Evolutionary conservation across 148 eudicot species (phyloP).

Genomic region (Camellia lanceoleosa): DNA sequence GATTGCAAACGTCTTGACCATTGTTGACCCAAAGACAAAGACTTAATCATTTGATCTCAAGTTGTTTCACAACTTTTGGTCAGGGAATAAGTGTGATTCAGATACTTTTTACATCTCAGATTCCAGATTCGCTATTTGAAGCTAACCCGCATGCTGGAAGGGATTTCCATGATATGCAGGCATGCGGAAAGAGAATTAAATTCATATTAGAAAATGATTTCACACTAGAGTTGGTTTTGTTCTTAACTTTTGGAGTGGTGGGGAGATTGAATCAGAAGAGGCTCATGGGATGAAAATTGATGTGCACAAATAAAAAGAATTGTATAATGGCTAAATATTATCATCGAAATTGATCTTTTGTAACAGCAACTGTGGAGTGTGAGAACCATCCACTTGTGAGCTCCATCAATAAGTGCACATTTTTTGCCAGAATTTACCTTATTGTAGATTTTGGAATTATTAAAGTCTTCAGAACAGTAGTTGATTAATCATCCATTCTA

Average conservation of each 20-base stretch:
- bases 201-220: too few species aligned
- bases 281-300: neutral
- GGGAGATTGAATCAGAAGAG: neutral
- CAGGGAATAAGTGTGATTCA: constrained; percentile 64
- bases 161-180: constrained; percentile 99
- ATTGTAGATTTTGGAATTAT: neutral
- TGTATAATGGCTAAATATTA: neutral
- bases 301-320: neutral
- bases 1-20: constrained; percentile 85
- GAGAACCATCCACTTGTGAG: neutral
- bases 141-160: constrained; percentile 82
- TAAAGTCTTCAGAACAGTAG: neutral
- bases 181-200: constrained; percentile 14
- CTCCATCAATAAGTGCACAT: neutral
- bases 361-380: neutral
- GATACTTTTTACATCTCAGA: constrained; percentile 61
- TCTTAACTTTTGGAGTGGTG: neutral
- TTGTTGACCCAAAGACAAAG: constrained; percentile 67
- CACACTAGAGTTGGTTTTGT: neutral
- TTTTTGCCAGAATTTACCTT: neutral
- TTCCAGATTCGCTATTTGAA: constrained; percentile 58
- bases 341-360: neutral
- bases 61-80: constrained; percentile 75
- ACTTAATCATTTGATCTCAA: constrained; percentile 70
- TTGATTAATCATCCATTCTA: too few species aligned